These are phyloP conservation scores for Fomitiporia mediterranea DNA, from an alignment of 1,284 basidiomycete species.

Conservation along the genomic window DNA sequence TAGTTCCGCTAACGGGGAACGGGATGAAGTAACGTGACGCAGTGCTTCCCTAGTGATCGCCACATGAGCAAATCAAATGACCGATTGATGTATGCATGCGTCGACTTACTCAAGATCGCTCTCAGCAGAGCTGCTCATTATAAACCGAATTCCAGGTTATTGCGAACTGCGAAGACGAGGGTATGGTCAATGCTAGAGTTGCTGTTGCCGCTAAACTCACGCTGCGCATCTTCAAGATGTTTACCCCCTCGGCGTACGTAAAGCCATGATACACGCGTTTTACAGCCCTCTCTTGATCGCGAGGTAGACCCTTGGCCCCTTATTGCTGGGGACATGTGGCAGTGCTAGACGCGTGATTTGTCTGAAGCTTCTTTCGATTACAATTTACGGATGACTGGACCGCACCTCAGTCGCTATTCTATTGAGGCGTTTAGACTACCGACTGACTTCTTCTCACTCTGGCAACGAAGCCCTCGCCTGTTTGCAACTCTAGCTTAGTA, in stretches of 20 bases:
- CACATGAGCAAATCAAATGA: neutral
- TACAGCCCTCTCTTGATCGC: neutral
- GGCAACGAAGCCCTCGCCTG: too few relatives aligned
- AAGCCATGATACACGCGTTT: constrained; percentile 14
- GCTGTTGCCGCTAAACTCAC: constrained; percentile 2
- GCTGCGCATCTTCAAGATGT: neutral
- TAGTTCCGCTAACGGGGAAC: constrained; percentile 18
- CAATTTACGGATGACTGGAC: too few relatives aligned
- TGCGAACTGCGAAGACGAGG: neutral
- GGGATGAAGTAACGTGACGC: constrained; percentile 17
- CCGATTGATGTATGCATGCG: neutral
- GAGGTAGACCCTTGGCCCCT: neutral
- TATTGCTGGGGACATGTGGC: neutral
- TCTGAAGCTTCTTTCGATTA: neutral
- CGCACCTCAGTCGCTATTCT: neutral
- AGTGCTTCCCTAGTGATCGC: constrained; percentile 11
- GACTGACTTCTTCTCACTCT: too few relatives aligned
- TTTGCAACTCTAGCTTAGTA: too few relatives aligned
- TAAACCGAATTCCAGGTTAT: neutral
- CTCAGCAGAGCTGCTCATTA: constrained; percentile 2
- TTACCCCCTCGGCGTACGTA: constrained; percentile 10
- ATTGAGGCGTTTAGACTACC: neutral
- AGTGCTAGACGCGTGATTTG: neutral
- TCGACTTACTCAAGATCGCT: constrained; percentile 11
- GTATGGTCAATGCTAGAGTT: constrained; percentile 5